These are phyloP conservation scores for Tuber indicum DNA, from an alignment of 495 filamentous ascomycete species.

Conservation along the genomic window DNA sequence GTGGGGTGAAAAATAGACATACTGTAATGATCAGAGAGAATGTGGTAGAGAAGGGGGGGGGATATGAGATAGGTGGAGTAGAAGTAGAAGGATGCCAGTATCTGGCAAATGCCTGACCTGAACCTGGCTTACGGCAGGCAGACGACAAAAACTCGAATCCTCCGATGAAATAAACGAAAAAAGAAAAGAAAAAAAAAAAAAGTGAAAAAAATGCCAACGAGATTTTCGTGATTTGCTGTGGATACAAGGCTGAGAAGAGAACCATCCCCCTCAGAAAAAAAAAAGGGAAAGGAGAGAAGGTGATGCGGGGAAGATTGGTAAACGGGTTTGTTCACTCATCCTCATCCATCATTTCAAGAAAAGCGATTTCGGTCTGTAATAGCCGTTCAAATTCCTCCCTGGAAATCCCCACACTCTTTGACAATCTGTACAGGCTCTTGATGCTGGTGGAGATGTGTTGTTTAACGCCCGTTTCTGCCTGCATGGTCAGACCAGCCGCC, in stretches of 20 bases:
- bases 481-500: constrained; percentile 56
- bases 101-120: neutral
- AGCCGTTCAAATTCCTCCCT: constrained; percentile 75
- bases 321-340: constrained; percentile 44
- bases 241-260: neutral
- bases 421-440: constrained; percentile 79
- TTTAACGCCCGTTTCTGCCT: constrained; percentile 71
- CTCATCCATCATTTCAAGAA: constrained; percentile 67
- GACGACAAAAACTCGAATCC: neutral
- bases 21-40: neutral
- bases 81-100: neutral
- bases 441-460: constrained; percentile 84
- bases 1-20: neutral
- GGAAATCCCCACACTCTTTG: constrained; percentile 71
- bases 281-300: neutral
- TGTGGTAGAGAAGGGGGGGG: neutral
- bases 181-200: neutral
- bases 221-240: neutral
- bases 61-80: neutral
- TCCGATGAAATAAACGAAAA: neutral
- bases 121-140: neutral
- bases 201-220: neutral
- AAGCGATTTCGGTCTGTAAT: constrained; percentile 71
- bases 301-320: neutral
- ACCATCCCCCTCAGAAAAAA: neutral